Evolutionary conservation across 805 yeast genomes (phyloP), one percentile per base, ranked within the genome.

Genomic region (Lachancea sp.): DNA sequence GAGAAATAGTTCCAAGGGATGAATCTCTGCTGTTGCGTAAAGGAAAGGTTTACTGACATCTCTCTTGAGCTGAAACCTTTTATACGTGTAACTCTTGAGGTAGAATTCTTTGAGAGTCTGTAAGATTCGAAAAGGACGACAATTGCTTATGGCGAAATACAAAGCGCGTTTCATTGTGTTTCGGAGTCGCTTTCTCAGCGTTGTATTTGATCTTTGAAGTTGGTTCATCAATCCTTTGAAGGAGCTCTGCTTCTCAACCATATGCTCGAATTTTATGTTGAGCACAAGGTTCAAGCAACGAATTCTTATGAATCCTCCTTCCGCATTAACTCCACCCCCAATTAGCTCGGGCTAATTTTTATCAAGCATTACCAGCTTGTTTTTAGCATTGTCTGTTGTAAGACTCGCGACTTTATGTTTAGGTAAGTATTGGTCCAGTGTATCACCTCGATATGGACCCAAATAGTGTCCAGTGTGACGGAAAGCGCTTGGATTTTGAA

Each of bases 151-250:
- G 29, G 18, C 35, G 31, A 12, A 33, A 34, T 34, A 42, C 45
- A 25, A 22, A 42, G 18, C 36, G 15, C 9, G 34, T 36, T 9
- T 35, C 41, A 25, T 42, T 36, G 22, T 35, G 29, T 30, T 27
- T 42, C 20, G 45, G 41, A 19, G 26, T 20, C 16, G 17, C 30
- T 36, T 35, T 36, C 3, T 22, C 34, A 10, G 41, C 31, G 18
- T 42, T 36, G 36, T 36, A 31, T 38, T 42, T 36, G 32, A 42
- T 42, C 20, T 42, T 42, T 9, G 25, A 25, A 6, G 41, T 42
- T 32, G 22, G 22, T n/a, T 22, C 41, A 25, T 42, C 45, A 42
- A 35, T 42, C 13, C 41, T 36, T 6, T 31, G 12, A 16, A 25
- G 16, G 17, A 34, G 31, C 15, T 34, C 44, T 16, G 15, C 20